Conservation (phyloP, 306 rosid genomes). For the Inga leiocalycina region DNA sequence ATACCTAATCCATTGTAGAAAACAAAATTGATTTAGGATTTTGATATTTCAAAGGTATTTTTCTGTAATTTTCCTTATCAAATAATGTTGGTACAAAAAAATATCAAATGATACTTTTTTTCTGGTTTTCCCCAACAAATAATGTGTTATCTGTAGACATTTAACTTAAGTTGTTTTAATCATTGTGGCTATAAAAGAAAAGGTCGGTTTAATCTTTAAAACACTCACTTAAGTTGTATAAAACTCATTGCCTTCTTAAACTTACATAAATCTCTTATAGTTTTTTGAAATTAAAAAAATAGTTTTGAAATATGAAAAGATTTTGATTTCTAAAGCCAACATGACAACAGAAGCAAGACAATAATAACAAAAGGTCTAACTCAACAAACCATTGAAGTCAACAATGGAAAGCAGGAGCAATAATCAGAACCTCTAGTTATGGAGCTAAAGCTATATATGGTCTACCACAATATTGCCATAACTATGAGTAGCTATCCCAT, state of each 20-base stretch:
- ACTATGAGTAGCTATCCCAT: not conserved
- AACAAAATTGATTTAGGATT: no score
- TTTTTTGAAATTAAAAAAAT: no score
- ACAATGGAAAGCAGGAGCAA: constrained; percentile 11
- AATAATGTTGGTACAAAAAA: not conserved
- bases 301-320: not conserved
- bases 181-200: not conserved
- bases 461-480: not conserved
- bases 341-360: not conserved
- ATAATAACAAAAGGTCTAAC: not conserved
- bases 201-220: not conserved
- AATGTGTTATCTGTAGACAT: not conserved
- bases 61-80: no score
- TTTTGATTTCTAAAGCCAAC: no score
- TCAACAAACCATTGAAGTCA: not conserved
- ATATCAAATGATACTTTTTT: no score
- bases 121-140: no score
- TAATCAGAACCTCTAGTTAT: not conserved
- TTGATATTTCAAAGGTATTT: no score
- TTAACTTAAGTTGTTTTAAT: not conserved
- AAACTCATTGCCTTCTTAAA: not conserved
- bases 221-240: not conserved
- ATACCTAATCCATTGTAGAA: no score
- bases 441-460: not conserved
- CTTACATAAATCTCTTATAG: not conserved